Conservation (phyloP, 768 basidiomycete genomes). For the Leccinum incarnatum region DNA sequence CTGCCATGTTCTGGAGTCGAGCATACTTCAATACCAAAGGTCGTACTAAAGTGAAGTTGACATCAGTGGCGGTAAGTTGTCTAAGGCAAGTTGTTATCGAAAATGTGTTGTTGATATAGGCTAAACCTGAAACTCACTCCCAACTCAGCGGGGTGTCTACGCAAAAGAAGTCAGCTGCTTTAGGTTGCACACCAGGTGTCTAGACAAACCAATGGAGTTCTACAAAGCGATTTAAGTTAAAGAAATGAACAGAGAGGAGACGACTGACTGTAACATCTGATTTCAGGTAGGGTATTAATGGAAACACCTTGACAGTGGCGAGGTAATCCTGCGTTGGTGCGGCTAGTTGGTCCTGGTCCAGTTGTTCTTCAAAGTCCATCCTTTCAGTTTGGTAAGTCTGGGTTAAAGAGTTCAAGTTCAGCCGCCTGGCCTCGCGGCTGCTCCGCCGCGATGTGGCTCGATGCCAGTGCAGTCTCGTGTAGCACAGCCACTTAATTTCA, state of each 20-base stretch:
- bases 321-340: conserved; percentile 58
- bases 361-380: conserved; percentile 37
- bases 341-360: conserved; percentile 32
- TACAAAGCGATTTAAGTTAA: conserved; percentile 10
- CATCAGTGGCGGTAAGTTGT: conserved; percentile 80
- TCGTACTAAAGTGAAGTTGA: conserved; percentile 77
- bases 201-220: conserved; percentile 29
- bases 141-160: conserved; percentile 72
- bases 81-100: conserved; percentile 34
- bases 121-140: conserved; percentile 54
- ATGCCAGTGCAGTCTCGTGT: not conserved
- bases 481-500: not conserved
- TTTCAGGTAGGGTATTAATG: conserved; percentile 72
- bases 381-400: conserved; percentile 4
- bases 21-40: conserved; percentile 81
- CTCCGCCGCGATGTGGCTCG: not conserved
- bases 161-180: not conserved
- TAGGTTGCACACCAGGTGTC: not conserved
- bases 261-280: conserved; percentile 63
- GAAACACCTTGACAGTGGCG: conserved; percentile 70
- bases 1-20: conserved; percentile 67
- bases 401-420: not conserved
- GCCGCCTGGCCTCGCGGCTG: not conserved
- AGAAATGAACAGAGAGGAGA: conserved; percentile 12
- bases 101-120: not conserved